These are phyloP conservation scores for Geoglossum cookeanum DNA, from an alignment of 2,329 filamentous ascomycete genomes.

Conservation along the genomic window DNA sequence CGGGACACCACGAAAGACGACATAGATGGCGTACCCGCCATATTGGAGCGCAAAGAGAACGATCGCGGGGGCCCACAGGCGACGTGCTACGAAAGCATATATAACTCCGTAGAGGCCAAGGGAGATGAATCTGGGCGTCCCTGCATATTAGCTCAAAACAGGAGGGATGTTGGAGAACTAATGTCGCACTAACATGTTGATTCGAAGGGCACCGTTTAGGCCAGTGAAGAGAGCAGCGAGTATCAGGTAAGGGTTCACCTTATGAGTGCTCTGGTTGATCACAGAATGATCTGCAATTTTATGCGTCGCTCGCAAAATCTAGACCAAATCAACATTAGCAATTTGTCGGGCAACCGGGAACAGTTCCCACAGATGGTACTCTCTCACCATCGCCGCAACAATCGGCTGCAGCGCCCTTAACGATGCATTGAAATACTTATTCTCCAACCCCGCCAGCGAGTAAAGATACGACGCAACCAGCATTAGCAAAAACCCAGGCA, in stretches of 20 bases:
- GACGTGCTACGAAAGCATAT: conserved; percentile 12
- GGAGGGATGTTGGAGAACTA: neutral
- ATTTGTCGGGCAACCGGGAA: neutral
- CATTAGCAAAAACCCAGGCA: conserved; percentile 18
- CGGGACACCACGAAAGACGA: conserved; percentile 17
- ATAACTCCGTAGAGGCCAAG: conserved; percentile 15
- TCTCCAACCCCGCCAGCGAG: conserved; percentile 15
- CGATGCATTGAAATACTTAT: conserved; percentile 16
- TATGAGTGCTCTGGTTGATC: conserved; percentile 12
- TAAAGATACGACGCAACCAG: conserved; percentile 16
- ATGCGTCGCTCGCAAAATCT: conserved; percentile 15
- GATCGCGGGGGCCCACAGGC: conserved; percentile 11
- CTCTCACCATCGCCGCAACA: conserved; percentile 16
- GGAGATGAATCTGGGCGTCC: conserved; percentile 12
- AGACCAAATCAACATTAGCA: neutral
- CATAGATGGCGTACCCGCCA: conserved; percentile 16
- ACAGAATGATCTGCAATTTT: conserved; percentile 16
- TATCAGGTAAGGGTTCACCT: conserved; percentile 14
- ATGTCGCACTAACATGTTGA: conserved; percentile 13
- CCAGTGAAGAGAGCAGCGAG: conserved; percentile 14
- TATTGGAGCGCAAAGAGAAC: conserved; percentile 16
- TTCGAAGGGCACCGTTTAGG: conserved; percentile 13
- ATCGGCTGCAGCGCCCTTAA: conserved; percentile 17
- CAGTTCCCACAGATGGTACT: neutral
- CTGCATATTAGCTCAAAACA: neutral